Percentiles rank a stretch among this genome's conserved stretches.
phyloP scores from a whole-genome alignment of 2,329 filamentous ascomycete species.

The Xylariaceae sp. region DNA sequence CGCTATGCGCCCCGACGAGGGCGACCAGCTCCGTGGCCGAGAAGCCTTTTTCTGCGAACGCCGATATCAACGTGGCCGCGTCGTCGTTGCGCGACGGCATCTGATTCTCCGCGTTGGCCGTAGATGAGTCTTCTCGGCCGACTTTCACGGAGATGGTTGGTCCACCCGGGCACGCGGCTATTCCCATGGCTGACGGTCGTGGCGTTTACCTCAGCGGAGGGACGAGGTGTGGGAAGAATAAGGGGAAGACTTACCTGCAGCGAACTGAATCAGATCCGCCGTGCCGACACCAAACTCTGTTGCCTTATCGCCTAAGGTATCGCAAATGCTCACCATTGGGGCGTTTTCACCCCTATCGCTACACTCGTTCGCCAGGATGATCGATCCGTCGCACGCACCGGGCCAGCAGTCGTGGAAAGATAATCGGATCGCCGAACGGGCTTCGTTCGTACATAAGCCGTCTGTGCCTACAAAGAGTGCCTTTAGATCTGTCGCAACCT shows the following conservation, averaged over 20 bases:
- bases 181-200: constrained; percentile 29
- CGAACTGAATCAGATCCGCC: constrained; percentile 37
- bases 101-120: constrained; percentile 23
- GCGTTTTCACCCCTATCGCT: constrained; percentile 30
- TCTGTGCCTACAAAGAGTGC: constrained; percentile 20
- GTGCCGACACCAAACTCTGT: constrained; percentile 29
- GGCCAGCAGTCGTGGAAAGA: constrained; percentile 38
- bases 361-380: constrained; percentile 35
- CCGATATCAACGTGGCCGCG: constrained; percentile 21
- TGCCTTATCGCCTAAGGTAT: constrained; percentile 28
- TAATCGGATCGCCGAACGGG: constrained; percentile 33
- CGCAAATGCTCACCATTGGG: constrained; percentile 31
- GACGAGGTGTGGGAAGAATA: not conserved
- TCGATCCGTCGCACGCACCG: constrained; percentile 33
- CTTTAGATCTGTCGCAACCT: constrained; percentile 30
- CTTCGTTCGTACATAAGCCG: constrained; percentile 31
- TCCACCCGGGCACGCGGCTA: constrained; percentile 27
- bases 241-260: constrained; percentile 27
- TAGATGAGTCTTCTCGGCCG: constrained; percentile 31
- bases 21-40: constrained; percentile 31
- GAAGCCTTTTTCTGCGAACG: constrained; percentile 32
- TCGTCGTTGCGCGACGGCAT: constrained; percentile 21
- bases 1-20: constrained; percentile 33
- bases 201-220: not conserved
- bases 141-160: constrained; percentile 31